These are phyloP conservation scores for Thelephora ganbajun DNA, from an alignment of 768 basidiomycete genomes.

Conservation along the genomic window DNA sequence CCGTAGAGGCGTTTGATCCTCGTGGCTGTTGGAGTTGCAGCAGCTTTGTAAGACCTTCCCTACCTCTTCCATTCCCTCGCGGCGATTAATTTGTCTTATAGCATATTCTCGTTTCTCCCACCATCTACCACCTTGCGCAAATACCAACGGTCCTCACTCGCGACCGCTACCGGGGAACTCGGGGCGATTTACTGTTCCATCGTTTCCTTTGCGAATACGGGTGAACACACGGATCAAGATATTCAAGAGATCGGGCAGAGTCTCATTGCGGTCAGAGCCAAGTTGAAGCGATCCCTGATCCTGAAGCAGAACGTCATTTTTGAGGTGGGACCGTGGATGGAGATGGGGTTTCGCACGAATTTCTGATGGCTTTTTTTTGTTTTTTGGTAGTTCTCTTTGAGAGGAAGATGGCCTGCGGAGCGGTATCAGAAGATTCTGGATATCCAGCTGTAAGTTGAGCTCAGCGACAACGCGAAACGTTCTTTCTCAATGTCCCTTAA, in stretches of 20 bases:
- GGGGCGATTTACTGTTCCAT: slow-evolving; percentile 67
- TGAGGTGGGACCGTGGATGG: slow-evolving; percentile 32
- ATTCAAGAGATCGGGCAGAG: slow-evolving; percentile 43
- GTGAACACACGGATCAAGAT: slow-evolving; percentile 28
- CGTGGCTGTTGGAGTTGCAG: slow-evolving; percentile 57
- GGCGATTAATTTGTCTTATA: slow-evolving; percentile 11
- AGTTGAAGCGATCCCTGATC: slow-evolving; percentile 47
- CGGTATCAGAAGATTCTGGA: slow-evolving; percentile 60
- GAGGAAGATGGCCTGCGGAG: slow-evolving; percentile 70
- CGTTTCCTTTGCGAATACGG: slow-evolving; percentile 54
- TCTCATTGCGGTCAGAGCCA: slow-evolving; percentile 61
- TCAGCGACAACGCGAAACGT: not conserved
- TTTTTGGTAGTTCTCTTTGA: slow-evolving; percentile 48
- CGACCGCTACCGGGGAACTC: slow-evolving; percentile 53
- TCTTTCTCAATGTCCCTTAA: slow-evolving; percentile 1
- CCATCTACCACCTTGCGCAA: slow-evolving; percentile 61
- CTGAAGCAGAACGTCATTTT: slow-evolving; percentile 48
- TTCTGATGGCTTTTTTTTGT: not conserved
- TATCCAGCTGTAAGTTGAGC: slow-evolving; percentile 41
- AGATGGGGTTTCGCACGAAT: not conserved
- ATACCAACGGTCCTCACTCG: slow-evolving; percentile 58
- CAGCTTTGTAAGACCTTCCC: slow-evolving; percentile 48
- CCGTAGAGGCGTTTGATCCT: slow-evolving; percentile 50
- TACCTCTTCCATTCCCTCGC: slow-evolving; percentile 8
- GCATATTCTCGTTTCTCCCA: slow-evolving; percentile 59